phyloP scores from a whole-genome alignment of 495 filamentous ascomycete genomes.

The Talaromyces thailandensis region DNA sequence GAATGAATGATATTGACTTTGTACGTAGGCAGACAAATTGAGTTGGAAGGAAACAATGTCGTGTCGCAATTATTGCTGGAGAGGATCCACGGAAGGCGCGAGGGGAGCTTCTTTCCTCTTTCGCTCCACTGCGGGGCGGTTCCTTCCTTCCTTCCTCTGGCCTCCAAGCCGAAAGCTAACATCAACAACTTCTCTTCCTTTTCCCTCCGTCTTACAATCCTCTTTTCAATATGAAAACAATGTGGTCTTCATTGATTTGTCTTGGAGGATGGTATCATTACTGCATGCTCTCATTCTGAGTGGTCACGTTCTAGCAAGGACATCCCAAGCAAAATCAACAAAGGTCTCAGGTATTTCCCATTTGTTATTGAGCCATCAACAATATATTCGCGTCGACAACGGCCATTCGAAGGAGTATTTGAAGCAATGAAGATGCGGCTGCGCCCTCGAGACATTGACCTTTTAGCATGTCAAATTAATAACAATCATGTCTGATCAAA shows the following conservation, averaged over 20 bases:
- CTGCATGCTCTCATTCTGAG: neutral
- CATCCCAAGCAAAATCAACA: neutral
- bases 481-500: constrained; percentile 14
- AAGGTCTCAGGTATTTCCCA: neutral
- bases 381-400: neutral
- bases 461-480: neutral
- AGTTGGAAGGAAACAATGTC: no score
- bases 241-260: neutral
- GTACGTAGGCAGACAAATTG: no score
- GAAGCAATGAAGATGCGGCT: neutral
- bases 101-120: neutral
- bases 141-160: no score
- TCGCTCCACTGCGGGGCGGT: neutral
- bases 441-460: neutral
- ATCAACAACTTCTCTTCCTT: neutral
- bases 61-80: neutral
- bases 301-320: neutral
- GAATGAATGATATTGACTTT: neutral
- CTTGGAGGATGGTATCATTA: neutral
- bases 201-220: neutral
- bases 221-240: neutral
- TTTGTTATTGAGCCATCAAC: neutral
- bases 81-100: neutral
- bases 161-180: no score
- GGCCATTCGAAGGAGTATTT: neutral